Evolutionary conservation across 805 yeast genomes (phyloP), one percentile per base, ranked within the genome.

Genomic region (Metschnikowia colocasiae): DNA sequence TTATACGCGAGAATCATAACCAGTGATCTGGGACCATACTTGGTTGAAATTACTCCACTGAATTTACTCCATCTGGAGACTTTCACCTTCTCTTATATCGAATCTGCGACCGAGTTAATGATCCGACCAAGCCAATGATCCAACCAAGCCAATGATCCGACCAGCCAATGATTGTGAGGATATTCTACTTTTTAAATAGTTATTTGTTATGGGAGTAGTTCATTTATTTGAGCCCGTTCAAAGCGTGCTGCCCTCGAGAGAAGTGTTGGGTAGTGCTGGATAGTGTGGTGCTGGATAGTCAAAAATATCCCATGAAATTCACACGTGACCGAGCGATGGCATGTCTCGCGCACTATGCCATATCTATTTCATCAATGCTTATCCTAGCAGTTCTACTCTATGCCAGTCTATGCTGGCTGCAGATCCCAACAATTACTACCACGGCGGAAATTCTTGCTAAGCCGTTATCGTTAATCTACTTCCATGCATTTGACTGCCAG

Each of bases 401-500:
- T n/a, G 39, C 31, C 19, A 12, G 30, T 4, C 6, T 41, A 27
- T 43, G 48, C 10, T 25, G 45, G 12, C 52, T 45, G 49, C 22
- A 25, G 18, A 44, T 43, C 13, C 27, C 45, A 12, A 54, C 53
- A 6, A 35, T 50, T 2, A 36, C 42, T 8, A 38, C 56, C 12
- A 33, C 42, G 3, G 44, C 25, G 6, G 49, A 50, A 15, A 48
- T 54, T 6, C 12, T 54, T 3, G 34, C 39, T 9, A 52, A 46
- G 31, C 51, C 56, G 7, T 29, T 43, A 48, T 68, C 80, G 4
- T 62, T 78, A 33, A 69, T 78, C 13, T 74, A 74, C 54, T 77
- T 81, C 55, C 76, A 72, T 52, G 66, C 78, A 1, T 67, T 69
- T 1, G 60, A 57, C 1, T 72, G 77, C 49, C 53, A 53, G 45